Conservation (phyloP, 805 yeast genomes). For the Jamesozyma rosinii region DNA sequence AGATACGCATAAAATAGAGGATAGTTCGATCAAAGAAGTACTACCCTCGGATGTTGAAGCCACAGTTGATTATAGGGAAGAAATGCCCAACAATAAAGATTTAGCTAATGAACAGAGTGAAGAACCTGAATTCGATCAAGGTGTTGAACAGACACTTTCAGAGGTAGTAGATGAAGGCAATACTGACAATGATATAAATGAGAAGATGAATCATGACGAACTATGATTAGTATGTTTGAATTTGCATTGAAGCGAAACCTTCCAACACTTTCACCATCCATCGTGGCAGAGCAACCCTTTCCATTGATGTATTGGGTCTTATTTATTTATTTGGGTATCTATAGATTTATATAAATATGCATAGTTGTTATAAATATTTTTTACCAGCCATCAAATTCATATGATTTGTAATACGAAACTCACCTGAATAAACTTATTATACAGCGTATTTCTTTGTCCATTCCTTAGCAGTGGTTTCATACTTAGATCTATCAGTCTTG, state of each 20-base stretch:
- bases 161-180: background rate
- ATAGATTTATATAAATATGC: background rate
- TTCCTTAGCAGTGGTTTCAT: slow-evolving; percentile 92
- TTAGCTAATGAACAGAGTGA: no score
- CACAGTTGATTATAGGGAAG: no score
- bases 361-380: background rate
- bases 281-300: no score
- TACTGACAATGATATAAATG: background rate
- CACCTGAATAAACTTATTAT: slow-evolving; percentile 25
- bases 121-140: no score
- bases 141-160: no score
- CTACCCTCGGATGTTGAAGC: no score
- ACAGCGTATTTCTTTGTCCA: slow-evolving; percentile 98
- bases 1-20: no score
- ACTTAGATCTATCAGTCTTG: slow-evolving; percentile 84
- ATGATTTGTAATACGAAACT: background rate
- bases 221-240: background rate
- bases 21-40: no score
- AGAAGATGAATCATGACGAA: background rate
- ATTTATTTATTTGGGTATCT: background rate
- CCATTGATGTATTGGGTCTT: background rate
- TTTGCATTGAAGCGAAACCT: no score
- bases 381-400: background rate
- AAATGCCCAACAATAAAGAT: no score
- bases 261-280: no score